Percentiles rank a stretch among this genome's conserved stretches.
Conservation (phyloP, 106 monocot species). For the Vanilla planifolia region DNA sequence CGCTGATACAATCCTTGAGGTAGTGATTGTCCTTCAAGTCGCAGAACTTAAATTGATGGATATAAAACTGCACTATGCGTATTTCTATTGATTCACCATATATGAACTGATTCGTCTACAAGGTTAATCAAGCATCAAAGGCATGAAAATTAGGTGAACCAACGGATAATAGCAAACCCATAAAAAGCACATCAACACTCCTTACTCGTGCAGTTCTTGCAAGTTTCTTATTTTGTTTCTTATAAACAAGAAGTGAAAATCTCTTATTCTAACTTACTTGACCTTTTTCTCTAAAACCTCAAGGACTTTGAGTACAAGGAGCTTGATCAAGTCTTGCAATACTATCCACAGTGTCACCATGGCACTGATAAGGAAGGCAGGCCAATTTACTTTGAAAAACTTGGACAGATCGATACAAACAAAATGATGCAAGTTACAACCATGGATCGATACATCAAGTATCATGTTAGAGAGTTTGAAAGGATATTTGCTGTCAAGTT, state of each 20-base stretch:
- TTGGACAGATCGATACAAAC: constrained; percentile 50
- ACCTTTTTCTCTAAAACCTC: neutral
- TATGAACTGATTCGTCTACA: neutral
- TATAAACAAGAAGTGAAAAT: constrained; percentile 5
- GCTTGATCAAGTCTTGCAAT: constrained; percentile 45
- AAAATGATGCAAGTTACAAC: constrained; percentile 59
- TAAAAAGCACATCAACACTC: neutral
- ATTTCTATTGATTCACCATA: too few species aligned
- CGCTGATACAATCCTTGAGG: constrained; percentile 54
- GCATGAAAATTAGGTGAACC: neutral
- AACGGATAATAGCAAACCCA: neutral
- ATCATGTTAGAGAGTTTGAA: constrained; percentile 68
- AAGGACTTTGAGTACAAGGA: constrained; percentile 59
- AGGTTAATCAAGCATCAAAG: neutral
- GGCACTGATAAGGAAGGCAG: constrained; percentile 64
- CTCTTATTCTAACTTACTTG: neutral
- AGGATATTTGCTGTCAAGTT: constrained; percentile 55
- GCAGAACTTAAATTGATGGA: neutral
- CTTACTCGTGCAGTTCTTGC: too few species aligned
- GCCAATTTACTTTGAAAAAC: constrained; percentile 63
- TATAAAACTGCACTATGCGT: neutral
- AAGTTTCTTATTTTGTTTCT: too few species aligned
- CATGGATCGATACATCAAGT: constrained; percentile 52
- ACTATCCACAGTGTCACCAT: constrained; percentile 73
- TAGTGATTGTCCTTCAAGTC: constrained; percentile 10